A percentile compares a stretch with the other conserved stretches of the same genome.
phyloP scores from a whole-genome alignment of 2,329 filamentous ascomycete genomes.

The Paracoccidioides lutzii region DNA sequence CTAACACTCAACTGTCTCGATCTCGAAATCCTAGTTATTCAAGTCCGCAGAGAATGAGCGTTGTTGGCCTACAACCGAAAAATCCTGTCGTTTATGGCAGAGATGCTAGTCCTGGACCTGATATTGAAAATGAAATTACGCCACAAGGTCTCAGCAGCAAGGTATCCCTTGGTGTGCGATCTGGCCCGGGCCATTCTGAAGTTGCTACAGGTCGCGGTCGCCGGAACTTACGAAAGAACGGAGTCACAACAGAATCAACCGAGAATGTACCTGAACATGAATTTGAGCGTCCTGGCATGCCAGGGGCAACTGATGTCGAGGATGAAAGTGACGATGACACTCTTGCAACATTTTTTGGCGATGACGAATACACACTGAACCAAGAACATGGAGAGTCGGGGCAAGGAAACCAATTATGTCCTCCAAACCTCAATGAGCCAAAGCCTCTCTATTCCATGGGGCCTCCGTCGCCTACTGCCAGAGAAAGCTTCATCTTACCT shows the following conservation, averaged over 20 bases:
- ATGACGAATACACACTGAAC: constrained; percentile 29
- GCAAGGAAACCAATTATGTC: constrained; percentile 7
- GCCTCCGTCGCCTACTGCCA: neutral
- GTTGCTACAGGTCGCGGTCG: neutral
- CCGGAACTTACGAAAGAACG: neutral
- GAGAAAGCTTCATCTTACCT: neutral
- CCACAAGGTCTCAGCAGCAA: constrained; percentile 24
- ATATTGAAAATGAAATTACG: constrained; percentile 15
- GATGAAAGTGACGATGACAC: constrained; percentile 28
- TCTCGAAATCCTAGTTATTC: neutral
- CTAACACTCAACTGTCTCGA: neutral
- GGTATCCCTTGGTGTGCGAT: constrained; percentile 28
- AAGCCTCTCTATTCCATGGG: neutral
- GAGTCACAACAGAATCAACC: neutral
- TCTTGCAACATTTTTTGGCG: constrained; percentile 24
- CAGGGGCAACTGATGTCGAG: constrained; percentile 20
- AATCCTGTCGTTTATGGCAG: constrained; percentile 14
- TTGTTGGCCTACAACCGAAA: neutral
- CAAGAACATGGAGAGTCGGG: constrained; percentile 23
- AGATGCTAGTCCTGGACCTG: constrained; percentile 21
- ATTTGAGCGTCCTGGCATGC: constrained; percentile 20
- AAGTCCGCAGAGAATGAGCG: neutral
- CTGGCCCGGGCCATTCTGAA: constrained; percentile 26
- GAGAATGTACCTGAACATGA: constrained; percentile 11
- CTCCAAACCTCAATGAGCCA: constrained; percentile 2